Evolutionary conservation across 2,329 filamentous ascomycete genomes (phyloP).

Genomic region (Diplocarpon mali): DNA sequence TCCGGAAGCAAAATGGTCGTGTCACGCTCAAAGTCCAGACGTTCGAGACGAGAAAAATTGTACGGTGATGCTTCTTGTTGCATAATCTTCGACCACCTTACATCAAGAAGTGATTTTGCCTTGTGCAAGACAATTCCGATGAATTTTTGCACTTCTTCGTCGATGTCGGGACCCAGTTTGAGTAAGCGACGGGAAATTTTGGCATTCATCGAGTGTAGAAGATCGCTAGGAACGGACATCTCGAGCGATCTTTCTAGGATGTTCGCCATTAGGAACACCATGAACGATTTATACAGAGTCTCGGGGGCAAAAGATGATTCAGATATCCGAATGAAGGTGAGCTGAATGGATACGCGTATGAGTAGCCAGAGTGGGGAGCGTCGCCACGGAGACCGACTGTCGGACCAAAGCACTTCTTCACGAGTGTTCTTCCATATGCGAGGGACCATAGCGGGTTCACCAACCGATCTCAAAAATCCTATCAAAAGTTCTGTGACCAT

Average conservation of each 20-base stretch:
- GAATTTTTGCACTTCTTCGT: not conserved
- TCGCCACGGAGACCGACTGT: constrained; percentile 34
- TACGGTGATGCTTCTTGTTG: not conserved
- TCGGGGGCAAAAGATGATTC: not conserved
- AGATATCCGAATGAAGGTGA: not conserved
- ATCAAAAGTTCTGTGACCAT: constrained; percentile 42
- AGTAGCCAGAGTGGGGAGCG: constrained; percentile 44
- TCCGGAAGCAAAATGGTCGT: not conserved
- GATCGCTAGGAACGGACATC: constrained; percentile 17
- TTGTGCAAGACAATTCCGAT: not conserved
- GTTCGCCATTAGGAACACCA: constrained; percentile 34
- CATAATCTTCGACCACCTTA: not conserved
- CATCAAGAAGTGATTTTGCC: not conserved
- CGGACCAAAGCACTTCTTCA: constrained; percentile 40
- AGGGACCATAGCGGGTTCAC: constrained; percentile 16
- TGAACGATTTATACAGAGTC: constrained; percentile 38
- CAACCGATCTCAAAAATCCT: constrained; percentile 32
- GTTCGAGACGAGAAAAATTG: not conserved
- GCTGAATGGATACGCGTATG: constrained; percentile 39
- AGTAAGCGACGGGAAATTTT: constrained; percentile 35
- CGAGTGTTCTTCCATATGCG: constrained; percentile 40
- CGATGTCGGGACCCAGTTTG: constrained; percentile 28
- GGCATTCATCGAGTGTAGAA: constrained; percentile 31
- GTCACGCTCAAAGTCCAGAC: not conserved
- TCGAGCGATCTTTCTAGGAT: constrained; percentile 26